Evolutionary conservation across 805 yeast genomes (phyloP).

Genomic region (Henningerozyma blattae): DNA sequence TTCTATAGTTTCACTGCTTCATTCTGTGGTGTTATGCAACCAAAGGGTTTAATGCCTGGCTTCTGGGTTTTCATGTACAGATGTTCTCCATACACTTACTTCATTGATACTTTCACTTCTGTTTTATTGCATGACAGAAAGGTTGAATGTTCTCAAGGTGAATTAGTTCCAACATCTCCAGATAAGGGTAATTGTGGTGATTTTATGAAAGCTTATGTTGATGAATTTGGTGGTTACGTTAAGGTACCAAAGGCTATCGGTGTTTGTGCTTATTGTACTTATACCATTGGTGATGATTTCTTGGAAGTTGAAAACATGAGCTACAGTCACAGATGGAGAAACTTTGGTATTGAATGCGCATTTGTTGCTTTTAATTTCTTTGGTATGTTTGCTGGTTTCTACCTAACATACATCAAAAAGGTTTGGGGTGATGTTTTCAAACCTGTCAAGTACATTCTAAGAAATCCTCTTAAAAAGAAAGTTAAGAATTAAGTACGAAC

Average conservation of each 20-base stretch:
- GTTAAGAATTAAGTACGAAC: no score
- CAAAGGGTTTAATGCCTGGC: constrained; percentile 26
- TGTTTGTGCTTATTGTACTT: constrained; percentile 46
- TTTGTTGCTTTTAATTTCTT: constrained; percentile 34
- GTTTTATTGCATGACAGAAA: constrained; percentile 35
- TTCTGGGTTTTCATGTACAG: constrained; percentile 34
- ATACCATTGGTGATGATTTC: constrained; percentile 40
- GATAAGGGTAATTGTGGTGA: constrained; percentile 15
- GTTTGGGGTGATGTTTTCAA: constrained; percentile 10
- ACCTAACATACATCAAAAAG: constrained; percentile 27
- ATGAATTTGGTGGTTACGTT: constrained; percentile 14
- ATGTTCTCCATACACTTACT: constrained; percentile 32
- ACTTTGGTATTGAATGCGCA: constrained; percentile 43
- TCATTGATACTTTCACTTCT: constrained; percentile 34
- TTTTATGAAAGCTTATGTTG: constrained; percentile 12
- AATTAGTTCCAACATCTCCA: constrained; percentile 11
- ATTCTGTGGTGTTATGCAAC: constrained; percentile 31
- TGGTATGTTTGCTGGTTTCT: constrained; percentile 34
- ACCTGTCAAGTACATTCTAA: background rate
- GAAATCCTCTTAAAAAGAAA: no score
- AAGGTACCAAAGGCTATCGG: constrained; percentile 27
- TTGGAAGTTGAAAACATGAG: constrained; percentile 26
- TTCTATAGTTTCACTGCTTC: constrained; percentile 22
- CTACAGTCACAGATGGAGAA: constrained; percentile 38
- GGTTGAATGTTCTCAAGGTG: constrained; percentile 30